Conservation (phyloP, 257 asterid species). For the Nicotiana obtusifolia region DNA sequence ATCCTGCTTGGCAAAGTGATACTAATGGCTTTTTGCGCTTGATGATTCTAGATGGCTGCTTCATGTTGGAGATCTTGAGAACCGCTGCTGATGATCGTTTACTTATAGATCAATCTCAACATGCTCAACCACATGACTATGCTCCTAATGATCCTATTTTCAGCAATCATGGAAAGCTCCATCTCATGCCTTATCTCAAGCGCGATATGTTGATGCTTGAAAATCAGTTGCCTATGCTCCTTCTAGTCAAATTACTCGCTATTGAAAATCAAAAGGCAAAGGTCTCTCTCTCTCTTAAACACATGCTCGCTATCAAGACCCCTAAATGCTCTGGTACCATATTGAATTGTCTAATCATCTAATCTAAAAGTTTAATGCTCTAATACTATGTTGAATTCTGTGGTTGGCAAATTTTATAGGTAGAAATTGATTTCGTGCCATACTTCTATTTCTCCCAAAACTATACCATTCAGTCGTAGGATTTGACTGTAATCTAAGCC, state of each 20-base stretch:
- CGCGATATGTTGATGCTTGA: constrained; percentile 22
- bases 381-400: too few species aligned
- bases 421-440: too few species aligned
- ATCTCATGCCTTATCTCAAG: constrained; percentile 12
- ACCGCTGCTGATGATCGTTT: neutral
- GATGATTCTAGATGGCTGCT: constrained; percentile 18
- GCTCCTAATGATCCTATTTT: constrained; percentile 17
- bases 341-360: neutral
- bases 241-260: constrained; percentile 10
- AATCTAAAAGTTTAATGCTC: too few species aligned
- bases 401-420: too few species aligned
- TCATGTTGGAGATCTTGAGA: constrained; percentile 18
- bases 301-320: neutral
- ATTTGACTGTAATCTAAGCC: too few species aligned
- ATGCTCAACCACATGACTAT: constrained; percentile 1
- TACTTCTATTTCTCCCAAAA: too few species aligned
- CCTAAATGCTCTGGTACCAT: neutral
- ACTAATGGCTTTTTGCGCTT: constrained; percentile 4
- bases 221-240: constrained; percentile 19
- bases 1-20: neutral
- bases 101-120: constrained; percentile 7
- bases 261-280: neutral
- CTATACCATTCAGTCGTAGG: too few species aligned
- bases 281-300: neutral
- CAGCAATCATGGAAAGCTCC: constrained; percentile 16